Percentiles rank a stretch among this genome's conserved stretches.
Evolutionary conservation across 176 grass and related monocot species (phyloP).

Genomic region (Ensete ventricosum): DNA sequence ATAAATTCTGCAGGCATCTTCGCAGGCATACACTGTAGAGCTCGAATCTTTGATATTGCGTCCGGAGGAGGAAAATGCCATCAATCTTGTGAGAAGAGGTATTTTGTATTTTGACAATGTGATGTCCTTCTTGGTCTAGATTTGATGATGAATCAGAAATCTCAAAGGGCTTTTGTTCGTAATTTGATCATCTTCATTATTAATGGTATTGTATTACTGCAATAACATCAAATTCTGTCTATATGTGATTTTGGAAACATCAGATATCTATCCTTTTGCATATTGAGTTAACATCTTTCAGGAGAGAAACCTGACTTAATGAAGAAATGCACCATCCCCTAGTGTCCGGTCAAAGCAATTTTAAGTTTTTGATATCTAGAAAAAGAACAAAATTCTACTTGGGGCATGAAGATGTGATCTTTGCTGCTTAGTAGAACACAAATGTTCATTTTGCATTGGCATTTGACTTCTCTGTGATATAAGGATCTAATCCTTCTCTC

Average conservation of each 20-base stretch:
- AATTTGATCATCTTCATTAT: neutral
- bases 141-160: too few species aligned
- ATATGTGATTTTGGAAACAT: neutral
- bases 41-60: constrained; percentile 65
- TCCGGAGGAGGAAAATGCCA: constrained; percentile 63
- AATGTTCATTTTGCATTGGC: neutral
- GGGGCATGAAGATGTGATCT: too few species aligned
- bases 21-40: constrained; percentile 75
- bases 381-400: too few species aligned
- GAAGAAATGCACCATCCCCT: too few species aligned
- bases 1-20: constrained; percentile 7
- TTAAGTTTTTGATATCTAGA: too few species aligned
- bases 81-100: constrained; percentile 54
- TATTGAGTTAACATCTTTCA: too few species aligned
- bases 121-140: too few species aligned
- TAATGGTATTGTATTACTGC: neutral
- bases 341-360: neutral
- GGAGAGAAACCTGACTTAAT: too few species aligned
- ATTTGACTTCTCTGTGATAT: too few species aligned
- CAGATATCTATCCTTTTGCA: neutral
- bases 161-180: too few species aligned
- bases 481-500: too few species aligned
- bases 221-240: neutral
- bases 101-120: neutral
- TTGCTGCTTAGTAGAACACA: too few species aligned